Percentiles rank a stretch among this genome's conserved stretches.
These are phyloP conservation scores for Colletotrichum sp. DNA, from an alignment of 2,329 filamentous ascomycete species.

Conservation along the genomic window DNA sequence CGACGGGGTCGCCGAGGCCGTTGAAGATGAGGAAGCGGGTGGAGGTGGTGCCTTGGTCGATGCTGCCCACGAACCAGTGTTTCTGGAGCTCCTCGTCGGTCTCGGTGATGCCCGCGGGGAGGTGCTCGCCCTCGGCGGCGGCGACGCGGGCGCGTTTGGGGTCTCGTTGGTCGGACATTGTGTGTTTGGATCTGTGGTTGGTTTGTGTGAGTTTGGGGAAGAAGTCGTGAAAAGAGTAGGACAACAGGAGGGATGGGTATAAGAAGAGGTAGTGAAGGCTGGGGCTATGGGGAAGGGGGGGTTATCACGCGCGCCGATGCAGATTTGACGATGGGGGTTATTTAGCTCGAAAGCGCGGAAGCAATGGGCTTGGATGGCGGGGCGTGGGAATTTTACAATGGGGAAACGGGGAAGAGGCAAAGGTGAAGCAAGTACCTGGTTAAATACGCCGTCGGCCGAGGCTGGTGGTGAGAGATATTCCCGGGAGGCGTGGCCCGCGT, in stretches of 20 bases:
- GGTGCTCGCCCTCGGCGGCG: slow-evolving; percentile 20
- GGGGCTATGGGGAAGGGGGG: background rate
- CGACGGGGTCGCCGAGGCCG: slow-evolving; percentile 76
- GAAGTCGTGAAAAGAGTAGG: background rate
- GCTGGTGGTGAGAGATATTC: background rate
- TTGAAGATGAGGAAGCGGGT: slow-evolving; percentile 92
- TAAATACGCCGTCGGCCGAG: slow-evolving; percentile 1
- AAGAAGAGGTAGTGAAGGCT: background rate
- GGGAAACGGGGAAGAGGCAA: background rate
- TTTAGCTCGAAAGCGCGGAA: background rate
- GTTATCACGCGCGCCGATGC: background rate
- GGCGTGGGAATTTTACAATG: background rate
- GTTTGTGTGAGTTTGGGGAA: background rate
- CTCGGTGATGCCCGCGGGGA: slow-evolving; percentile 34
- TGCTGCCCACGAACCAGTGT: slow-evolving; percentile 79
- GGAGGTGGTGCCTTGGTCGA: slow-evolving; percentile 91
- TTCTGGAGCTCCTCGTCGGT: slow-evolving; percentile 34
- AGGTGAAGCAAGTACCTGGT: background rate
- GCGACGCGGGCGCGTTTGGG: slow-evolving; percentile 11
- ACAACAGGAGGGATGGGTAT: background rate
- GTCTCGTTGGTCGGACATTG: slow-evolving; percentile 15
- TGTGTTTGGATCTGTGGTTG: background rate
- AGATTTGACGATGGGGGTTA: background rate
- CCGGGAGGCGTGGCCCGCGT: background rate
- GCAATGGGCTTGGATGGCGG: background rate